Conservation (phyloP, 2,329 filamentous ascomycete species). For the Purpureocillium takamizusanense region DNA sequence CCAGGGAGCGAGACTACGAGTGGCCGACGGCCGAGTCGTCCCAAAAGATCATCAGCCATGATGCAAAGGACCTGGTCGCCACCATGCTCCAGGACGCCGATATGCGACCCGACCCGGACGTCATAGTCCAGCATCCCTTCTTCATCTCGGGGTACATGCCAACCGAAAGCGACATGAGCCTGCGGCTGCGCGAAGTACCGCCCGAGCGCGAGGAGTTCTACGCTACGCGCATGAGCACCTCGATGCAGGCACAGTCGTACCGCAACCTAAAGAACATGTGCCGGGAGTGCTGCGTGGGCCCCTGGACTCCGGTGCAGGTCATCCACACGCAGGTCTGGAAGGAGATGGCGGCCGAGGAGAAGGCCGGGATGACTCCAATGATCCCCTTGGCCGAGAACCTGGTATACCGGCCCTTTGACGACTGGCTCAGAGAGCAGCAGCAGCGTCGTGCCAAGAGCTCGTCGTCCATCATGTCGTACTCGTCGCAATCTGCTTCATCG, state of each 20-base stretch:
- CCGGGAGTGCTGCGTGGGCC: conserved; percentile 48
- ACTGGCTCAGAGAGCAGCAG: conserved; percentile 47
- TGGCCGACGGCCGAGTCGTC: conserved; percentile 63
- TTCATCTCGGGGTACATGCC: conserved; percentile 73
- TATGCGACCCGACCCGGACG: conserved; percentile 64
- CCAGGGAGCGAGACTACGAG: conserved; percentile 64
- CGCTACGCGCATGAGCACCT: conserved; percentile 32
- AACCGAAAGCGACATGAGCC: conserved; percentile 45
- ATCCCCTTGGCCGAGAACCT: conserved; percentile 53
- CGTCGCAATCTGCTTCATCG: conserved; percentile 9
- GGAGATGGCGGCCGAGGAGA: conserved; percentile 60
- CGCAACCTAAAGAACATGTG: conserved; percentile 49
- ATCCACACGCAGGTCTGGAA: conserved; percentile 51
- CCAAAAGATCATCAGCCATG: conserved; percentile 61
- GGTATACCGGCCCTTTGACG: conserved; percentile 57
- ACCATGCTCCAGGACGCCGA: conserved; percentile 69
- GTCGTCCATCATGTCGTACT: conserved; percentile 18
- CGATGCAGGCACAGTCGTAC: conserved; percentile 36
- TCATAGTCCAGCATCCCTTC: conserved; percentile 71
- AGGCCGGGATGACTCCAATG: conserved; percentile 52
- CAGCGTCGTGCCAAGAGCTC: conserved; percentile 22
- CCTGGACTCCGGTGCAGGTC: conserved; percentile 37
- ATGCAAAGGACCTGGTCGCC: conserved; percentile 71
- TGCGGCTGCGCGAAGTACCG: conserved; percentile 45
- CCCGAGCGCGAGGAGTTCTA: conserved; percentile 53